Percentiles rank a stretch among this genome's conserved stretches.
These are phyloP conservation scores for Euphorbia lathyris DNA, from an alignment of 345 rosid genomes.

Conservation along the genomic window DNA sequence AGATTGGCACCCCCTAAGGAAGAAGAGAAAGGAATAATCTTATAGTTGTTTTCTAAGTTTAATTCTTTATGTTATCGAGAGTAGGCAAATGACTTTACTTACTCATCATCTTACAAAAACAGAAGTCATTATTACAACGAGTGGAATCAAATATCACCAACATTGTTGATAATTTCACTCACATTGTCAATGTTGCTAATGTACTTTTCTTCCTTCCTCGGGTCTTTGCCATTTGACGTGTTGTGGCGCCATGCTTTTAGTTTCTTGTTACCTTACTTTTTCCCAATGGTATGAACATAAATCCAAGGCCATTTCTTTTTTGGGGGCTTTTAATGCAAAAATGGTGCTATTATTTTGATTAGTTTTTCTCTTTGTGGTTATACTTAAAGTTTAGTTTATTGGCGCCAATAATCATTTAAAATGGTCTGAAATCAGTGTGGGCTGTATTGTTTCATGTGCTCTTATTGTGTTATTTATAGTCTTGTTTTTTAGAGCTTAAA, in stretches of 20 bases:
- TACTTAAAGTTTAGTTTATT: background rate
- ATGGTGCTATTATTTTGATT: background rate
- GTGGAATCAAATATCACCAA: slow-evolving; percentile 74
- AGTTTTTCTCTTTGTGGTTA: background rate
- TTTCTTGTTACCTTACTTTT: background rate
- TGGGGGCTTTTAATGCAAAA: background rate
- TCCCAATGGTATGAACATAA: background rate
- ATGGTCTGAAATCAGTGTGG: background rate
- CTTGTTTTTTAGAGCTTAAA: too few relatives aligned
- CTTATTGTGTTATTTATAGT: background rate
- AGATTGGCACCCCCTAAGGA: too few relatives aligned
- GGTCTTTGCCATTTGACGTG: background rate
- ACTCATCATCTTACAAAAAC: too few relatives aligned
- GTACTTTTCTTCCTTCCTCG: slow-evolving; percentile 29
- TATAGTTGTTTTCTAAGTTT: too few relatives aligned
- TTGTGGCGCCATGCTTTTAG: background rate
- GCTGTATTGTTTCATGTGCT: background rate
- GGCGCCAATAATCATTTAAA: background rate
- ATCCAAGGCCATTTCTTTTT: background rate
- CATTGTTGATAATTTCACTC: slow-evolving; percentile 79
- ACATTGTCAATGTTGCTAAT: slow-evolving; percentile 72
- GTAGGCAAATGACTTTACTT: too few relatives aligned
- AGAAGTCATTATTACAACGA: slow-evolving; percentile 72
- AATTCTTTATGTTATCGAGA: too few relatives aligned
- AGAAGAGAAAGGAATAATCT: too few relatives aligned